Base-by-base conservation (phyloP, 1,139 yeast genomes). In the Hyphopichia khmerensis region DNA sequence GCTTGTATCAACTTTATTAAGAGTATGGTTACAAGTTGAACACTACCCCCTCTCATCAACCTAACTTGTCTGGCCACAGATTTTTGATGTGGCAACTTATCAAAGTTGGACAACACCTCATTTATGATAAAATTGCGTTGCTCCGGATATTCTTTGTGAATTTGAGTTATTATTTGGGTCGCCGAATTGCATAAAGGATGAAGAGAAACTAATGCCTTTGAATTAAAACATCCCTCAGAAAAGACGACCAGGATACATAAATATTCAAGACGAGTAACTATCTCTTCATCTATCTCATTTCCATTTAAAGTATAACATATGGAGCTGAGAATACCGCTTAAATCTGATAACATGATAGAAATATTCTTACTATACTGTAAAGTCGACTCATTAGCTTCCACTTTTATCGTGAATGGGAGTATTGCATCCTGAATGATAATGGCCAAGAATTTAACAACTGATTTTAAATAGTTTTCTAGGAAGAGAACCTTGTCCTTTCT, bases 61-160 rank as follows among this genome's bases (percentile, higher is more conserved):
- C 66, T 68, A 40, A 62, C 69, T 37, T 72, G 78, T 38, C 80
- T 68, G 0, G 82, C 69, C 16, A 52, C 49, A 16, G 57, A 43
- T 52, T 77, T 72, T 43, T 67, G 67, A 2, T 66, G 54, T 0
- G 85, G 77, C 7, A 82, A 55, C 36, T 67, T 72, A 38, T 73
- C 77, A 44, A 81, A 62, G 42, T 75, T 75, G 3, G 73, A 60
- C n/a, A 84, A 52, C 3, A 85, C 55, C 54, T 87, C 93, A 39
- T 76, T 77, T 11, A 86, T 51, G 8, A 87, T 68, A 53, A 82
- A 84, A 1, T 63, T 62, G 42, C 86, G 66, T 52, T 87, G 95
- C 35, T 71, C 74, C 0, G 68, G 62, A 33, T 72, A 62, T 10
- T 53, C 54, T 21, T 67, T 60, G 56, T 80, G 84, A 8, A 84